A percentile compares a stretch with the other conserved stretches of the same genome.
These are phyloP conservation scores for Lavandula angustifolia DNA, from an alignment of 257 asterid species.

Conservation along the genomic window DNA sequence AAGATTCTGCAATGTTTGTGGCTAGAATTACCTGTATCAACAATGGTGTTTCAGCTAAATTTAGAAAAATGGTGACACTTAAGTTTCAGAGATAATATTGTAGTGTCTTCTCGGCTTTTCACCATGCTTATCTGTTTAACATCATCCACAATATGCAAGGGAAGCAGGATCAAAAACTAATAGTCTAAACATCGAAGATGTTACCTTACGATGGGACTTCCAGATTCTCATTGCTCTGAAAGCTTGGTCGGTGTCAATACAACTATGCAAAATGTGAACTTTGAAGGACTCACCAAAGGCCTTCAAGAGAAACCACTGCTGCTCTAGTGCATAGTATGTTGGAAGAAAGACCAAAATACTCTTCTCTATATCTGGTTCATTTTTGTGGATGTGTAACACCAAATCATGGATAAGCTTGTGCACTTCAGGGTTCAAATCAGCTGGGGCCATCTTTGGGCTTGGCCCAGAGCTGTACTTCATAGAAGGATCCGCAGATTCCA, in stretches of 20 bases:
- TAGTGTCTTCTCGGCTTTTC: constrained; percentile 23
- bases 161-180: constrained; percentile 19
- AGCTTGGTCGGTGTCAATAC: constrained; percentile 85
- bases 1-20: constrained; percentile 97
- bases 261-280: constrained; percentile 90
- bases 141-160: constrained; percentile 11
- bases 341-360: constrained; percentile 95
- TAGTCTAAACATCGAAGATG: constrained; percentile 6
- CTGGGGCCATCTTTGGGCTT: constrained; percentile 62
- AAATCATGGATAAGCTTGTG: constrained; percentile 81
- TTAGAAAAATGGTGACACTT: constrained; percentile 13
- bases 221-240: constrained; percentile 83
- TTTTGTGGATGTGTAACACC: constrained; percentile 78
- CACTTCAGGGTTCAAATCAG: constrained; percentile 60
- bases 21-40: constrained; percentile 82
- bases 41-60: constrained; percentile 26
- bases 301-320: constrained; percentile 85
- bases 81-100: constrained; percentile 14
- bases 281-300: constrained; percentile 62
- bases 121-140: constrained; percentile 12
- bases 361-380: constrained; percentile 91
- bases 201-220: constrained; percentile 87
- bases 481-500: constrained; percentile 53
- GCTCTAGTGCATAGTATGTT: constrained; percentile 78
- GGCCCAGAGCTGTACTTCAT: constrained; percentile 72